Base-by-base conservation (phyloP, 2,329 filamentous ascomycete genomes). In the Metarhizium robertsii region DNA sequence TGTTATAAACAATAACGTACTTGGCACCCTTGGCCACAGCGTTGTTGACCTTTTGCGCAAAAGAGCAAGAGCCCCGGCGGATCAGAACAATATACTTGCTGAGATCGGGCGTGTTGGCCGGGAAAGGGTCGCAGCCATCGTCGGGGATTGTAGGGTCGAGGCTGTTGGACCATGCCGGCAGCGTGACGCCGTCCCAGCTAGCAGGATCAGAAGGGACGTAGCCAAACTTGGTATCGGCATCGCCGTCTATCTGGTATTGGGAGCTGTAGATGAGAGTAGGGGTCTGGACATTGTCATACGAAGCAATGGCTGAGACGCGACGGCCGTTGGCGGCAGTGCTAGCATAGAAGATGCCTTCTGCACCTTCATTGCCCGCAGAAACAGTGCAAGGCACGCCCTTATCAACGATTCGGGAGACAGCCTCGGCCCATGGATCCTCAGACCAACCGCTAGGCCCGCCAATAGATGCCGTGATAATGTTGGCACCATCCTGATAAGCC, bases 1-100 rank as follows among this genome's bases (percentile, higher is more conserved):
- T 85, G 68, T 85, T 85, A 68, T 85, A 86, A 61, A 84, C 71
- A 60, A 87, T 67, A 54, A 87, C 67, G 59, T 85, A 84, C 63
- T 79, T 76, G 52, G 81, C 84, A 11, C 84, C 84, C 51, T 74
- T 73, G 6, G 71, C 74, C 2, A 71, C 76, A 4, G 79, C 78
- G 56, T 82, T 79, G 45, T 69, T 63, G 2, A 75, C 75, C 70
- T 86, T 85, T 13, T 73, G 61, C 2, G 72, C 70, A 57, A 84
- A 84, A 0, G 73, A 73, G 65, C 83, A 86, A 8, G 69, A 75
- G 51, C 83, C 83, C 29, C 81, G 77, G 50, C 79, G 79, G 43
- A 87, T 71, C 8, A 87, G 75, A 3, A 84, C 81, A 42, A 87
- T 77, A 52, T 78, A 72, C 29, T 71, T 71, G 48, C 77, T 77